phyloP scores from a whole-genome alignment of 2,329 filamentous ascomycete species.

The Fusarium praegraminearum region DNA sequence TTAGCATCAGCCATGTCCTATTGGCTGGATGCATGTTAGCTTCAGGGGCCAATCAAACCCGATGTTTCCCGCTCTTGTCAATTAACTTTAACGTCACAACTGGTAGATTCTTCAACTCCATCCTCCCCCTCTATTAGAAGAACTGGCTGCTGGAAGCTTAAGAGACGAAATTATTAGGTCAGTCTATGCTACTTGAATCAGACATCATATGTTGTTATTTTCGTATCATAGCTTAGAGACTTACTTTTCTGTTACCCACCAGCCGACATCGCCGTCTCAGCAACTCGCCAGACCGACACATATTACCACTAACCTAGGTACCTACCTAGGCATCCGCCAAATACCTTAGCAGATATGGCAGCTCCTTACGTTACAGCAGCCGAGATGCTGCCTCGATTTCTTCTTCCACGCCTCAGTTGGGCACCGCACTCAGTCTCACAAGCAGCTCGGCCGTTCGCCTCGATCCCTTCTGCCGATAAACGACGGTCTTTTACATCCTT shows the following conservation, averaged over 20 bases:
- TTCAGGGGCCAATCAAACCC: conserved; percentile 45
- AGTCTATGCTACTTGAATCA: neutral
- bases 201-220: neutral
- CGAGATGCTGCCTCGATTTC: conserved; percentile 63
- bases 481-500: conserved; percentile 40
- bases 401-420: conserved; percentile 69
- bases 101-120: conserved; percentile 30
- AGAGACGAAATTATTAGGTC: neutral
- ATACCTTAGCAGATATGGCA: conserved; percentile 42
- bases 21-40: conserved; percentile 20
- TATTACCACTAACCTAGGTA: neutral
- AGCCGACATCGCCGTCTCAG: conserved; percentile 17
- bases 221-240: neutral
- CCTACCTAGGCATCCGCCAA: neutral
- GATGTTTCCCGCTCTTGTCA: conserved; percentile 41
- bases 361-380: conserved; percentile 47
- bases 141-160: neutral
- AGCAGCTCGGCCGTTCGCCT: conserved; percentile 39
- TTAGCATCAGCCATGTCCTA: conserved; percentile 10
- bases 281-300: neutral
- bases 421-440: conserved; percentile 47
- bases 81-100: conserved; percentile 40
- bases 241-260: neutral
- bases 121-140: neutral
- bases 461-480: conserved; percentile 29